Base-by-base conservation (phyloP, 345 rosid genomes). In the Eucalyptus marginata region DNA sequence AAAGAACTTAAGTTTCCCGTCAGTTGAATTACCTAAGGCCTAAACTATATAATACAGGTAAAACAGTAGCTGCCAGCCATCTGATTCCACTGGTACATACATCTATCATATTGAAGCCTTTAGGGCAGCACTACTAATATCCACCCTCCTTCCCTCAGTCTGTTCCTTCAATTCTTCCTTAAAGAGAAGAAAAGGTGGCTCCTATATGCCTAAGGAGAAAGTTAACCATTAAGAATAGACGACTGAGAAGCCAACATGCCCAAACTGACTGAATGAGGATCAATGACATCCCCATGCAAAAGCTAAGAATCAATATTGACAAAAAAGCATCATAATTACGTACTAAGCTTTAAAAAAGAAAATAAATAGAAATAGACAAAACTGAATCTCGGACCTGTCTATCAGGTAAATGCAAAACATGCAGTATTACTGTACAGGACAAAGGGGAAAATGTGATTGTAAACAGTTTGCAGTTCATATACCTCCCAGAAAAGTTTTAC, bases 401-500 rank as follows among this genome's bases (percentile, higher is more conserved):
- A 17, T 71, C 81, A 71, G 47, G 29, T 40, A 76, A 76, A 76
- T 43, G 84, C 84, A 36, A 40, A 76, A 40, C 24, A 76, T 76
- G 84, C 47, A 76, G 9, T 24, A 40, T 40, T 40, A 76, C 22
- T 1, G 7, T 20, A 76, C 87, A 17, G 87, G 14, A 86, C 59
- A 86, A 76, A 76, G 43, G 13, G 13, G 15, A 71, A 36, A 87
- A 68, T 3, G 27, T 25, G 52, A 76, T 24, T 13, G 44, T 13
- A 36, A 71, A 76, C 27, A 2, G 84, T 44, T 31, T n/a, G 80
- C 54, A 83, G 25, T 89, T 13, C 24, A 24, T 25, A 36, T 94
- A 98, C 99, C 99, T 98, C 99, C 99, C 99, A 98, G 62, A 98
- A 98, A 84, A 94, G 93, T 91, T 96, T 97, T 90, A 97, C 90